A percentile compares a stretch with the other conserved stretches of the same genome.
Evolutionary conservation across 2,329 filamentous ascomycete species (phyloP).

Genomic region (Botrytis pseudocinerea): DNA sequence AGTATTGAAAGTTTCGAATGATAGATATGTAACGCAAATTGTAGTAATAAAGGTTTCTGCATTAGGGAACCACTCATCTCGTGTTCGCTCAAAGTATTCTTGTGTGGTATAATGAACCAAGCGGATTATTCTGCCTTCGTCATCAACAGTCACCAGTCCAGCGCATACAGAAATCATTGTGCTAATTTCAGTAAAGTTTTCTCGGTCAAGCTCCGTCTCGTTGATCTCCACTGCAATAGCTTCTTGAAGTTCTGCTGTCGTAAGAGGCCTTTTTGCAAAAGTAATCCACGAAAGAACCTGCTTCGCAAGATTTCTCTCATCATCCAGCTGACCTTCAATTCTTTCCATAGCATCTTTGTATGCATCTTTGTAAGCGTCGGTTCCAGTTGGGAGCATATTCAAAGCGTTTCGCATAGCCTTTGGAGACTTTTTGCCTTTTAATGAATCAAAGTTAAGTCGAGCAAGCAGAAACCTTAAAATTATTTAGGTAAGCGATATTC

Average conservation of each 20-base stretch:
- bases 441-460: slow-evolving; percentile 41
- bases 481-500: neutral
- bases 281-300: slow-evolving; percentile 43
- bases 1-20: slow-evolving; percentile 34
- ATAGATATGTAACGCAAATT: slow-evolving; percentile 40
- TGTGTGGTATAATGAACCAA: slow-evolving; percentile 40
- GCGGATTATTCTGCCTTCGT: slow-evolving; percentile 17
- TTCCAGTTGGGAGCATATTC: slow-evolving; percentile 35
- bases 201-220: slow-evolving; percentile 37
- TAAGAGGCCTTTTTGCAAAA: slow-evolving; percentile 42
- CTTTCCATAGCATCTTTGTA: slow-evolving; percentile 48
- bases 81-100: slow-evolving; percentile 36
- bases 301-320: slow-evolving; percentile 17
- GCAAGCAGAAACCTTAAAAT: slow-evolving; percentile 36
- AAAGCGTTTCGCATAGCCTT: slow-evolving; percentile 40
- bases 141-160: slow-evolving; percentile 29
- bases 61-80: slow-evolving; percentile 26
- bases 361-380: slow-evolving; percentile 36
- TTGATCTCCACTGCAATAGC: slow-evolving; percentile 45
- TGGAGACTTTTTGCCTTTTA: slow-evolving; percentile 35
- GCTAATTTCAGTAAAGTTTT: slow-evolving; percentile 27
- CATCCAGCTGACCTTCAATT: slow-evolving; percentile 27
- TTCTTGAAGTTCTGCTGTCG: slow-evolving; percentile 44
- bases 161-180: slow-evolving; percentile 34
- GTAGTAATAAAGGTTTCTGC: slow-evolving; percentile 30